These are phyloP conservation scores for Scytalidium sp. DNA, from an alignment of 2,329 filamentous ascomycete genomes.

Conservation along the genomic window DNA sequence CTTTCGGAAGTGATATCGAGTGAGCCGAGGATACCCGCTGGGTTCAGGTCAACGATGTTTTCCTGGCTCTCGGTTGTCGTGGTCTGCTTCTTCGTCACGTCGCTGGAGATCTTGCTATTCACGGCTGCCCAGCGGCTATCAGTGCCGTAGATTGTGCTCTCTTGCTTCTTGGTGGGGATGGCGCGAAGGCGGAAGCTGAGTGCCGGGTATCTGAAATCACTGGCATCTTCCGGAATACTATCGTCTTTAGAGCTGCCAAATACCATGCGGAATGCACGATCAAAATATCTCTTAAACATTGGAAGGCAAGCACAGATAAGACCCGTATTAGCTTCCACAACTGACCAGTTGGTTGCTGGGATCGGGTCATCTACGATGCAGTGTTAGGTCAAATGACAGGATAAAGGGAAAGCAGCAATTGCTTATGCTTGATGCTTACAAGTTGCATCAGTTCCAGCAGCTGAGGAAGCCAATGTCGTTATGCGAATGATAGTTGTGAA, in stretches of 20 bases:
- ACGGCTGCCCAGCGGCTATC: background rate
- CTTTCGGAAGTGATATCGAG: too few relatives aligned
- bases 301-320: conserved; percentile 37
- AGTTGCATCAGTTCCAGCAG: conserved; percentile 15
- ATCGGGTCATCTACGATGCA: conserved; percentile 20
- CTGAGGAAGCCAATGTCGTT: conserved; percentile 25
- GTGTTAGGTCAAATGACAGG: background rate
- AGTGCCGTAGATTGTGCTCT: background rate
- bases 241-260: background rate
- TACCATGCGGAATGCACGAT: background rate
- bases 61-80: background rate
- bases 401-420: background rate
- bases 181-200: background rate
- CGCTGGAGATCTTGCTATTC: background rate
- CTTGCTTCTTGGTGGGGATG: background rate
- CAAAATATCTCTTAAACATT: conserved; percentile 16
- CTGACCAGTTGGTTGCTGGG: conserved; percentile 32
- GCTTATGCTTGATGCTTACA: conserved; percentile 12
- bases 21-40: background rate
- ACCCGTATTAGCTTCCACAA: conserved; percentile 32
- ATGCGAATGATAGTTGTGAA: conserved; percentile 29
- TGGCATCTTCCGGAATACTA: background rate
- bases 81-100: background rate
- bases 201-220: background rate
- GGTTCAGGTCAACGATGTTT: background rate